These are phyloP conservation scores for Tritrichomonas foetus DNA, from an alignment of 208 protist species.

Conservation along the genomic window DNA sequence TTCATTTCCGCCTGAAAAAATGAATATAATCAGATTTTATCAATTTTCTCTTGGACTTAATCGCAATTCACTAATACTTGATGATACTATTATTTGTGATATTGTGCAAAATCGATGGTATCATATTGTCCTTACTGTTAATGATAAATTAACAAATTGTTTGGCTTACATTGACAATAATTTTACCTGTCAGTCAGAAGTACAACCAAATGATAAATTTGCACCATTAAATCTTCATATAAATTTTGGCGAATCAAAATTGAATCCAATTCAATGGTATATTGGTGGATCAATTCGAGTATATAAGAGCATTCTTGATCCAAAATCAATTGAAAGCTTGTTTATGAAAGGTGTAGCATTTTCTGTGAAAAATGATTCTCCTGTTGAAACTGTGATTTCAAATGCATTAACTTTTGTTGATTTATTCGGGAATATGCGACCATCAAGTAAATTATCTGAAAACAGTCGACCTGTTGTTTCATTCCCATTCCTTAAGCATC, in stretches of 20 bases:
- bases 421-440: neutral
- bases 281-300: neutral
- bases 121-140: neutral
- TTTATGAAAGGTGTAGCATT: neutral
- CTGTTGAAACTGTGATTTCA: neutral
- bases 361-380: neutral
- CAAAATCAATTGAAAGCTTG: neutral
- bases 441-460: neutral
- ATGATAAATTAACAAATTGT: neutral
- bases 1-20: neutral
- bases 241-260: neutral
- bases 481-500: neutral
- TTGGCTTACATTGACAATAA: neutral
- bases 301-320: neutral
- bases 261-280: neutral
- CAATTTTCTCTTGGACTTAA: neutral
- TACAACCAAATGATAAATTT: neutral
- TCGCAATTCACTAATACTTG: neutral
- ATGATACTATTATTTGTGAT: neutral
- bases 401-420: neutral
- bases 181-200: neutral
- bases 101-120: neutral
- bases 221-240: neutral
- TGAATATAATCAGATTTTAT: neutral
- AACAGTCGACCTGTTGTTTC: neutral